Percentiles rank a stretch among this genome's conserved stretches.
Conservation (phyloP, 768 basidiomycete genomes). For the Tremella fuciformis region DNA sequence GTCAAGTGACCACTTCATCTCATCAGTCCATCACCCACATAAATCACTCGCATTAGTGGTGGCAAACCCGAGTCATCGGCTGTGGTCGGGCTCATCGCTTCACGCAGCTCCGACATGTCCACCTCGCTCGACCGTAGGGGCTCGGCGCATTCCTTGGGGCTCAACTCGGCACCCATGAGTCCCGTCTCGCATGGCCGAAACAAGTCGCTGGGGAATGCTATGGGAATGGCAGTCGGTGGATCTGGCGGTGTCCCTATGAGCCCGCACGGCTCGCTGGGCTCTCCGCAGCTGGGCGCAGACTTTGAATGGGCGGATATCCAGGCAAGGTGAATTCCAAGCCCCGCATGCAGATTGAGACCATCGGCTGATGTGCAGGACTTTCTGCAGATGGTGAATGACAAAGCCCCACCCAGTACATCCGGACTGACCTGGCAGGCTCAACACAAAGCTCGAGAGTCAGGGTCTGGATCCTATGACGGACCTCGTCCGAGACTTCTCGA, state of each 20-base stretch:
- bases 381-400: slow-evolving; percentile 46
- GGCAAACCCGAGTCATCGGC: too few species aligned
- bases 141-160: slow-evolving; percentile 5
- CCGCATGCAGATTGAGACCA: too few species aligned
- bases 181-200: slow-evolving; percentile 8
- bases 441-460: slow-evolving; percentile 83
- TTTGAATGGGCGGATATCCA: slow-evolving; percentile 33
- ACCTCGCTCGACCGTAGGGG: slow-evolving; percentile 15
- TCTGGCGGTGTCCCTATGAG: slow-evolving; percentile 1
- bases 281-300: slow-evolving; percentile 8
- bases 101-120: not conserved
- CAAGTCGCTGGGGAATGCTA: slow-evolving; percentile 2
- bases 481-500: slow-evolving; percentile 83
- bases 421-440: slow-evolving; percentile 64
- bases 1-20: too few species aligned
- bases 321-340: slow-evolving; percentile 20
- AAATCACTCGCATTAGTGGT: too few species aligned
- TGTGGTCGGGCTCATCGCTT: not conserved
- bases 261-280: slow-evolving; percentile 2
- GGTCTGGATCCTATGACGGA: slow-evolving; percentile 85
- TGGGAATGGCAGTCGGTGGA: slow-evolving; percentile 2
- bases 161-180: slow-evolving; percentile 15
- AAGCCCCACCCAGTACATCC: not conserved
- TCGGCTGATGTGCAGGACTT: slow-evolving; percentile 29
- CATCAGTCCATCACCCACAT: too few species aligned